Evolutionary conservation across 805 yeast species (phyloP).

Genomic region (Cyberlindnera amylophila): DNA sequence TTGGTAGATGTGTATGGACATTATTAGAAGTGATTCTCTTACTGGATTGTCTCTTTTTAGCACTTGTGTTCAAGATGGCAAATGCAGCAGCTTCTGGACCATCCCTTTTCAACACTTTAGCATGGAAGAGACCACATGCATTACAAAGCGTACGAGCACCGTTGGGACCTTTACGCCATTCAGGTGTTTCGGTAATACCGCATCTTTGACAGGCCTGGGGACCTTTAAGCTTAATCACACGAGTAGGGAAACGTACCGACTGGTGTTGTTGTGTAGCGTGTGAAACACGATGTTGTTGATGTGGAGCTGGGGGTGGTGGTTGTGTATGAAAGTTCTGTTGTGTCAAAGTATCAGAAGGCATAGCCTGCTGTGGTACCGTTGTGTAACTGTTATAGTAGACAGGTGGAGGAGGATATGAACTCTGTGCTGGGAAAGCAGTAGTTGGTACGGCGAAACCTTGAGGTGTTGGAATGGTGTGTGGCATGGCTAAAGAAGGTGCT

Average conservation of each 20-base stretch:
- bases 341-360: no score
- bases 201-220: constrained; percentile 41
- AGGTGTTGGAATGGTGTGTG: background rate
- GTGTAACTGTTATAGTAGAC: constrained; percentile 4
- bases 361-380: background rate
- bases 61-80: constrained; percentile 16
- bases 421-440: background rate
- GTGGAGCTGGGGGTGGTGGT: background rate
- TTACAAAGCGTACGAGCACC: constrained; percentile 76
- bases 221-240: constrained; percentile 3
- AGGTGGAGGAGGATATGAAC: background rate
- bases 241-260: background rate
- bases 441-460: background rate
- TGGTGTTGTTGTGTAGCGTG: background rate
- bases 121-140: constrained; percentile 77
- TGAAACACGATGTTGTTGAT: background rate
- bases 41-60: constrained; percentile 3
- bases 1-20: background rate
- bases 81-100: constrained; percentile 28
- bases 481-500: no score
- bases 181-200: constrained; percentile 62
- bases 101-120: constrained; percentile 54
- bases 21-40: background rate
- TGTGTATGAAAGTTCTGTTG: no score
- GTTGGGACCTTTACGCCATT: constrained; percentile 80